Conservation (phyloP, 768 basidiomycete species). For the Rhodosporidiobolus odoratus region DNA sequence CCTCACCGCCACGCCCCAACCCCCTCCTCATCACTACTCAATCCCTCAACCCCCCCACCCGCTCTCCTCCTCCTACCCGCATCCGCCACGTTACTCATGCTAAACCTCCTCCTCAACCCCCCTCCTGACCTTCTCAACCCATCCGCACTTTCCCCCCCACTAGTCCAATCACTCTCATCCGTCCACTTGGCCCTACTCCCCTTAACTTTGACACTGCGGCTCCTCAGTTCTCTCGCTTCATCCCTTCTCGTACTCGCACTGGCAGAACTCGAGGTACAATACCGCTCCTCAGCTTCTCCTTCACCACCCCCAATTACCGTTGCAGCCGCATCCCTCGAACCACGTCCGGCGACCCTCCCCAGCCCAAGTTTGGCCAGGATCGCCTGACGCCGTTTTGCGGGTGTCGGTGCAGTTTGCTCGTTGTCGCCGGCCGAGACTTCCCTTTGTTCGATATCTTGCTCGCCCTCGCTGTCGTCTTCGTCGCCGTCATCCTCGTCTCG, state of each 20-base stretch:
- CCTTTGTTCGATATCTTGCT: not conserved
- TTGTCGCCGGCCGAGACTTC: not conserved
- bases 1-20: not conserved
- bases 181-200: not conserved
- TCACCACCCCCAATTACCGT: not conserved
- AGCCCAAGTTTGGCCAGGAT: conserved; percentile 22
- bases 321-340: not conserved
- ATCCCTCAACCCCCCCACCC: not conserved
- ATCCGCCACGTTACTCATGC: not conserved
- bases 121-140: not conserved
- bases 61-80: not conserved
- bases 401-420: not conserved
- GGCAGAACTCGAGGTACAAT: no score
- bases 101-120: not conserved
- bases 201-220: not conserved
- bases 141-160: conserved; percentile 1
- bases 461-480: not conserved
- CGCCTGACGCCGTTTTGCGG: conserved; percentile 5
- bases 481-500: not conserved
- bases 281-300: not conserved
- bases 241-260: no score
- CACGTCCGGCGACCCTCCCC: not conserved
- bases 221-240: not conserved
- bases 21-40: not conserved
- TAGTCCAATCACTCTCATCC: conserved; percentile 9